These are phyloP conservation scores for Cairneyella variabilis DNA, from an alignment of 495 filamentous ascomycete genomes.

Conservation along the genomic window DNA sequence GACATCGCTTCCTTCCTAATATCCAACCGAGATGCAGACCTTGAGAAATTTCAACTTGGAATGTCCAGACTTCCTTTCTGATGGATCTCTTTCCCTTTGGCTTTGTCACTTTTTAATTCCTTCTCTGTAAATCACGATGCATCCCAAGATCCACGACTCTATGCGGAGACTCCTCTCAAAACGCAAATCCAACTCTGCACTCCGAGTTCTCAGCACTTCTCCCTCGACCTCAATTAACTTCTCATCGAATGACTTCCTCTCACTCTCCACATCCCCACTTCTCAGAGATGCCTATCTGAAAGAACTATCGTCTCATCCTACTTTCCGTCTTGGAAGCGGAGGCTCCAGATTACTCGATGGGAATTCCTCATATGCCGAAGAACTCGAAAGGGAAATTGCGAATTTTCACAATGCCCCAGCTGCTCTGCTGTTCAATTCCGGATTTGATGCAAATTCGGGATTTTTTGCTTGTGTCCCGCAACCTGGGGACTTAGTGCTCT, in stretches of 20 bases:
- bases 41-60: too few relatives aligned
- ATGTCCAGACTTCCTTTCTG: too few relatives aligned
- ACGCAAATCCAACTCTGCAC: slow-evolving; percentile 12
- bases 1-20: too few relatives aligned
- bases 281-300: slow-evolving; percentile 38
- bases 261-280: slow-evolving; percentile 42
- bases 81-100: too few relatives aligned
- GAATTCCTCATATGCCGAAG: slow-evolving; percentile 61
- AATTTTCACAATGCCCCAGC: slow-evolving; percentile 59
- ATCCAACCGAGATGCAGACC: too few relatives aligned
- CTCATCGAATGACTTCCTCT: slow-evolving; percentile 63
- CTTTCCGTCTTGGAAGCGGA: slow-evolving; percentile 42
- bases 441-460: slow-evolving; percentile 72
- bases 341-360: slow-evolving; percentile 66
- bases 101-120: too few relatives aligned
- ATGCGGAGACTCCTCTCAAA: slow-evolving; percentile 16
- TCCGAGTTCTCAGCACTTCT: slow-evolving; percentile 40
- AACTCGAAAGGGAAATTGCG: slow-evolving; percentile 61
- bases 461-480: slow-evolving; percentile 66
- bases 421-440: slow-evolving; percentile 73
- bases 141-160: neutral
- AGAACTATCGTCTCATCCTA: slow-evolving; percentile 30
- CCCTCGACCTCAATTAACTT: slow-evolving; percentile 45
- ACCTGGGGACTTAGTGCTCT: slow-evolving; percentile 63
- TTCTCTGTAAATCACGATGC: neutral